phyloP scores from a whole-genome alignment of 192 early-diverging fungal species.

The Gaertneriomyces semiglobifer region DNA sequence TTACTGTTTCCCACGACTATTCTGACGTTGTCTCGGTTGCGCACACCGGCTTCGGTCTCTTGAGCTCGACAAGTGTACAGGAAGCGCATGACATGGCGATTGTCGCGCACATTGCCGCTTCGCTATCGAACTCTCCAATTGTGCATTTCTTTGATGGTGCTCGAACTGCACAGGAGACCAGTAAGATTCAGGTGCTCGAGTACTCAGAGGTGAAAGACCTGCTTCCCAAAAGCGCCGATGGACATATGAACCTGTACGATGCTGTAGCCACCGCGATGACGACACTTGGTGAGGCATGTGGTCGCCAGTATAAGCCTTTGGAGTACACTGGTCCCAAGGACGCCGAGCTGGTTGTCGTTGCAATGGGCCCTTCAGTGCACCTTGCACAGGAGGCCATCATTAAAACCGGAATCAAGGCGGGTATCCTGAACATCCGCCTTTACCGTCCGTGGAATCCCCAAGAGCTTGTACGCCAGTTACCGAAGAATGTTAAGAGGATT shows the following conservation, averaged over 20 bases:
- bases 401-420: conserved; percentile 45
- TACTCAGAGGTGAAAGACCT: conserved; percentile 50
- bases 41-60: conserved; percentile 72
- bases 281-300: conserved; percentile 43
- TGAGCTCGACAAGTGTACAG: conserved; percentile 74
- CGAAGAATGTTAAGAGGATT: conserved; percentile 63
- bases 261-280: conserved; percentile 50
- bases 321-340: conserved; percentile 73
- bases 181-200: conserved; percentile 48
- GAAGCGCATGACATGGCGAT: conserved; percentile 87
- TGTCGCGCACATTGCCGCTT: conserved; percentile 76
- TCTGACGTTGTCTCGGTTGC: conserved; percentile 71
- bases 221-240: conserved; percentile 13
- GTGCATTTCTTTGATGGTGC: conserved; percentile 81
- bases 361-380: conserved; percentile 61
- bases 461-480: conserved; percentile 67
- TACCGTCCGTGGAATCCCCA: conserved; percentile 81
- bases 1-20: conserved; percentile 59
- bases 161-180: conserved; percentile 49
- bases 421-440: conserved; percentile 73
- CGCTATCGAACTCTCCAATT: conserved; percentile 59
- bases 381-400: conserved; percentile 54
- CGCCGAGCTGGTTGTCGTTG: conserved; percentile 77
- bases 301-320: conserved; percentile 68
- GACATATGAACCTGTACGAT: conserved; percentile 21